Base-by-base conservation (phyloP, 1,139 yeast genomes). In the Suhomyces wounanorum region DNA sequence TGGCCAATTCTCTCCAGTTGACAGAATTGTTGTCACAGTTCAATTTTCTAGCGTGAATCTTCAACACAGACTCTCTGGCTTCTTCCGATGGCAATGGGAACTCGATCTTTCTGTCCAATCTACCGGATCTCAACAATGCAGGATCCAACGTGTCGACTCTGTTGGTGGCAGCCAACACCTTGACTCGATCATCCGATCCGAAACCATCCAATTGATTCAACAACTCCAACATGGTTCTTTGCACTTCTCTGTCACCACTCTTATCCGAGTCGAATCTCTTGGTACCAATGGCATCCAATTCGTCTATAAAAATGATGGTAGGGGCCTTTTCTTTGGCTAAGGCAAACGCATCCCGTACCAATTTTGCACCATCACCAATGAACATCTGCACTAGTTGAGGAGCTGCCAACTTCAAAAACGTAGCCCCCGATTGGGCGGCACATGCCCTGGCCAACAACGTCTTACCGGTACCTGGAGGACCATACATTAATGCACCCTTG, bases 391-490 rank as follows among this genome's bases (percentile, higher is more conserved):
- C 99, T 60, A 94, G 82, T 70, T 95, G 99, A 17, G 99, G 99
- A 46, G 98, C 99, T 0, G 99, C 98, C 56, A 95, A 79, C 66
- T 94, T 94, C 65, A 94, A 78, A 68, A 94, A 94, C 0, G 99
- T 94, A n/a, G 99, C 99, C 54, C 95, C 96, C 0, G 97, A 89
- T 70, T 94, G 98, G 6, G 99, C 99, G 13, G 99, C 99, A 82
- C 99, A 94, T 1, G 99, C 99, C 68, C 99, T 83, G 6, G 99
- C 99, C 59, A 94, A 79, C 56, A 94, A 78, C 1, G 99, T 94
- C 72, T 94, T 94, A 69, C 99, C 99, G 1, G 99, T 94, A 65
- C 99, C 99, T 47, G 99, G 99, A 16, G 99, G 99, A 9, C 99
- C 99, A 68, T 94, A 94, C 99, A 94, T 94, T 54, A 94, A 78